These are phyloP conservation scores for Clarireedia sp. DNA, from an alignment of 2,329 filamentous ascomycete species.

Conservation along the genomic window DNA sequence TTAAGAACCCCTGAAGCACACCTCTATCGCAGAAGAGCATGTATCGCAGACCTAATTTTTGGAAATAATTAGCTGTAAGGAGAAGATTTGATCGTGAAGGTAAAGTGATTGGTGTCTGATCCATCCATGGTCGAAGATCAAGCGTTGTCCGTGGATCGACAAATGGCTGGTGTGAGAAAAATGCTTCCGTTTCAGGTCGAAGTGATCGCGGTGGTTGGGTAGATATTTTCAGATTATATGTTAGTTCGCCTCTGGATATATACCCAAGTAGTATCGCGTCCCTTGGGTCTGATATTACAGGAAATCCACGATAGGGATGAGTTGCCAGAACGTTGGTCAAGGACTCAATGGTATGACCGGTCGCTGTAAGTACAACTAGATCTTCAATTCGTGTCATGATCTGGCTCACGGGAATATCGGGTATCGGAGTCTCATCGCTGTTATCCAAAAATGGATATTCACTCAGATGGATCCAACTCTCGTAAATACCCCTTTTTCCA, in stretches of 20 bases:
- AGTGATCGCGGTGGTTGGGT: constrained; percentile 49
- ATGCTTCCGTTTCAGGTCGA: constrained; percentile 65
- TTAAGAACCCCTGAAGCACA: constrained; percentile 73
- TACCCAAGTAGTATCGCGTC: constrained; percentile 81
- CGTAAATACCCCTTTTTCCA: constrained; percentile 88
- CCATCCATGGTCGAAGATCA: constrained; percentile 95
- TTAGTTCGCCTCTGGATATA: constrained; percentile 84
- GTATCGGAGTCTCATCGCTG: constrained; percentile 67
- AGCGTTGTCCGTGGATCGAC: constrained; percentile 70
- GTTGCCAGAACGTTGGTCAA: constrained; percentile 63
- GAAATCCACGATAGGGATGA: constrained; percentile 83
- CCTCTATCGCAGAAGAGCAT: constrained; percentile 81
- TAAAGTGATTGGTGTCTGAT: constrained; percentile 91
- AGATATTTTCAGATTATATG: constrained; percentile 66
- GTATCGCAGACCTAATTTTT: constrained; percentile 86
- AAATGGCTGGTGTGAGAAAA: constrained; percentile 77
- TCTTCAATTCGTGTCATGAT: constrained; percentile 93
- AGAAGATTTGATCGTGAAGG: constrained; percentile 69
- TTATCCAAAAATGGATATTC: constrained; percentile 95
- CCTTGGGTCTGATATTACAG: constrained; percentile 71
- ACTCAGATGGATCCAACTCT: constrained; percentile 94
- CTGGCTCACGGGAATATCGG: constrained; percentile 76
- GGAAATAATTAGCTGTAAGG: constrained; percentile 87
- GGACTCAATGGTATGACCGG: constrained; percentile 76
- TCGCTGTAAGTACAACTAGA: constrained; percentile 77